These are phyloP conservation scores for Gastrodia elata DNA, from an alignment of 106 monocot species.

Conservation along the genomic window DNA sequence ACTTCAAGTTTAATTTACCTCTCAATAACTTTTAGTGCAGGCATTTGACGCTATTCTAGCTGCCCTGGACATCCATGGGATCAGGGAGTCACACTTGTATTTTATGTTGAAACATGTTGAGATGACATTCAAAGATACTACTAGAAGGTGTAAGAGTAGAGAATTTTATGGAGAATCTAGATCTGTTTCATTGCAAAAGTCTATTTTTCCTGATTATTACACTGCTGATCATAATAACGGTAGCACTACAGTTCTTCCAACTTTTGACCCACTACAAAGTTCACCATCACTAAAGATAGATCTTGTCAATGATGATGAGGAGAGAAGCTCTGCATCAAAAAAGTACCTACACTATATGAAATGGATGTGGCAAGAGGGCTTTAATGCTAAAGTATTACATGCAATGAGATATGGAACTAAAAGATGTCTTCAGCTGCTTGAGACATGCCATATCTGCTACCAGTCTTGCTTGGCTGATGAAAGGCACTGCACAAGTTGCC, in stretches of 20 bases:
- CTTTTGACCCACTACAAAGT: constrained; percentile 30
- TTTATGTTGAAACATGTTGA: constrained; percentile 79
- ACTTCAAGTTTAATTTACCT: not conserved
- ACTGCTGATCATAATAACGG: constrained; percentile 40
- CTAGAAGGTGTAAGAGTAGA: constrained; percentile 28
- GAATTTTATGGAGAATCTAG: not conserved
- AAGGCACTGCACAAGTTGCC: constrained; percentile 69
- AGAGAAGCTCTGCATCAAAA: constrained; percentile 38
- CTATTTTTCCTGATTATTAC: constrained; percentile 30
- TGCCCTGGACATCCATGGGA: constrained; percentile 73
- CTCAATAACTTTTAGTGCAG: constrained; percentile 27
- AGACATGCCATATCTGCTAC: constrained; percentile 52
- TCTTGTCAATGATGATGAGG: constrained; percentile 49
- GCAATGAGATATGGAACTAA: constrained; percentile 76
- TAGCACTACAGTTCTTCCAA: constrained; percentile 24
- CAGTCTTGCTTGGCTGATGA: constrained; percentile 57
- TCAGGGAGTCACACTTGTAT: constrained; percentile 81
- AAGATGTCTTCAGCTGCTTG: constrained; percentile 43
- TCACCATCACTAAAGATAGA: constrained; percentile 70
- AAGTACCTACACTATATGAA: constrained; percentile 51
- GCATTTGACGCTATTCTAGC: constrained; percentile 76
- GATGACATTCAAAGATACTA: constrained; percentile 63
- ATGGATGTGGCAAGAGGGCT: constrained; percentile 77
- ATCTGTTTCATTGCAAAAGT: not conserved
- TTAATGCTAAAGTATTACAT: constrained; percentile 36